Conservation (phyloP, 179 eudicot species). For the Dionaea muscipula region DNA sequence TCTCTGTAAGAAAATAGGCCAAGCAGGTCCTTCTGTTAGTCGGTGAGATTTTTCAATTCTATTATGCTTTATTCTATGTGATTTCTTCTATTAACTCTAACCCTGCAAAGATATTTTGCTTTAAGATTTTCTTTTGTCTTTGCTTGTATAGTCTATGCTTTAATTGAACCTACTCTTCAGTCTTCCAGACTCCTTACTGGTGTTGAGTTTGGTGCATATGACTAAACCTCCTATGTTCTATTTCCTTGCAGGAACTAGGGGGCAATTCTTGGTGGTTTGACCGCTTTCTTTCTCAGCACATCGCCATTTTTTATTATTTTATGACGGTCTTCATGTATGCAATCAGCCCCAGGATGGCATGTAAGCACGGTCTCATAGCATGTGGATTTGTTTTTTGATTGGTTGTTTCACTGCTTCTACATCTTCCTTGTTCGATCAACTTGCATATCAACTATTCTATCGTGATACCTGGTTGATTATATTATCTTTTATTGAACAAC, state of each 20-base stretch:
- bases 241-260: conserved; percentile 71
- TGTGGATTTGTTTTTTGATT: neutral
- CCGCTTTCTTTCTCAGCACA: conserved; percentile 83
- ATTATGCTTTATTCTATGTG: too few relatives aligned
- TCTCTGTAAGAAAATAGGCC: too few relatives aligned
- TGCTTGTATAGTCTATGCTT: neutral
- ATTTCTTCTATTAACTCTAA: neutral
- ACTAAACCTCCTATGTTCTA: neutral
- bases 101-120: neutral
- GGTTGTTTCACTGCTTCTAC: neutral
- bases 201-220: too few relatives aligned
- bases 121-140: neutral
- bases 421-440: conserved; percentile 11
- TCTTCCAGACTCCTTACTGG: neutral
- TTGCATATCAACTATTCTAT: neutral
- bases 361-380: conserved; percentile 36
- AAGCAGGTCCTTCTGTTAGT: too few relatives aligned
- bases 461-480: too few relatives aligned
- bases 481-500: too few relatives aligned
- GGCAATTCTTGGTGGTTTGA: conserved; percentile 96
- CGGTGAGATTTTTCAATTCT: too few relatives aligned
- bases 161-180: neutral
- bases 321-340: conserved; percentile 78
- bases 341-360: conserved; percentile 98
- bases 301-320: conserved; percentile 76